These are phyloP conservation scores for Calocybe indica DNA, from an alignment of 768 basidiomycete genomes.

Conservation along the genomic window DNA sequence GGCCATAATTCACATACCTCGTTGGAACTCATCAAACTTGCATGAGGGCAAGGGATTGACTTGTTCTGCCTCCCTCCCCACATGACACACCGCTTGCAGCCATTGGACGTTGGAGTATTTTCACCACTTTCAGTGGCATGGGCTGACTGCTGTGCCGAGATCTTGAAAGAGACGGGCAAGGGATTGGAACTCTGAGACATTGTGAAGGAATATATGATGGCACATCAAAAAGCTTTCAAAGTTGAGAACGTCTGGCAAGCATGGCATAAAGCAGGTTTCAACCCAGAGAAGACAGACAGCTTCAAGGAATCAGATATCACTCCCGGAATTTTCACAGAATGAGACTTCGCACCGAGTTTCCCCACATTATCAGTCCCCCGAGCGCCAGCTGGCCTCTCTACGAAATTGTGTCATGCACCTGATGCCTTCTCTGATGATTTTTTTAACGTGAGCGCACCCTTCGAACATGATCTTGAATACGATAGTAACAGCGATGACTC, in stretches of 20 bases:
- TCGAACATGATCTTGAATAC: no score
- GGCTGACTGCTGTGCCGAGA: conserved; percentile 17
- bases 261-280: conserved; percentile 7
- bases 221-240: conserved; percentile 10
- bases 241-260: conserved; percentile 11
- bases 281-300: no score
- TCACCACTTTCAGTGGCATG: conserved; percentile 24
- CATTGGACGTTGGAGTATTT: conserved; percentile 39
- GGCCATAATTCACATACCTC: conserved; percentile 38
- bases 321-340: conserved; percentile 12
- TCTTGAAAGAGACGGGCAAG: conserved; percentile 11
- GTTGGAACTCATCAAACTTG: conserved; percentile 16
- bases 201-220: conserved; percentile 23
- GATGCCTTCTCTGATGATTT: no score
- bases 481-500: no score
- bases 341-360: conserved; percentile 17
- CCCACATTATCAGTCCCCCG: no score
- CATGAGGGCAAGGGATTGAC: conserved; percentile 20
- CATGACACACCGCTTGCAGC: conserved; percentile 37
- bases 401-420: no score
- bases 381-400: no score
- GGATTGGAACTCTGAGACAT: conserved; percentile 17
- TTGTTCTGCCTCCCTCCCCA: conserved; percentile 33
- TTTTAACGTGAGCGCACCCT: no score
- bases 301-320: no score